Base-by-base conservation (phyloP, 2,329 filamentous ascomycete genomes). In the Scytalidium lignicola region DNA sequence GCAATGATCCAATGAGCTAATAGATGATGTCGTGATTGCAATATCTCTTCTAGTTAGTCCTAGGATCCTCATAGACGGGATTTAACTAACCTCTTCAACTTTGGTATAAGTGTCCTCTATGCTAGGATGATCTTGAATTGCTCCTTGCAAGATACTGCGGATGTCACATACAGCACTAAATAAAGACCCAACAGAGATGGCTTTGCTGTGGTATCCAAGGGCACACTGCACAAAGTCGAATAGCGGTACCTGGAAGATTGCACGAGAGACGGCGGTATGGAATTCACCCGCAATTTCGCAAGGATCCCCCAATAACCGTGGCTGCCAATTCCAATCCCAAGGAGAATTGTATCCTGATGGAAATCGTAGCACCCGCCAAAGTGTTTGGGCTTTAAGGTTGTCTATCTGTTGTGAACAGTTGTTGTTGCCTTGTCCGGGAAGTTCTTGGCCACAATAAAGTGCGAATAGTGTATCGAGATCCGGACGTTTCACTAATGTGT, bases 181-280 rank as follows among this genome's bases (percentile, higher is more conserved):
- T 46, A 55, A 43, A 46, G 18, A 28, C 21, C 47, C 8, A 18
- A 56, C 15, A 26, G 44, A 52, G 46, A 13, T 41, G 3, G 49
- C 48, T 41, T 54, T 48, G 22, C 26, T 52, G 37, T 26, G 49
- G 44, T 51, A 54, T 44, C 52, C 50, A 46, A 56, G 48, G n/a
- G 54, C 50, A 41, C n/a, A 51, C 22, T 54, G 52, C 23, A 56
- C 46, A 29, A 52, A 56, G 49, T 56, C 54, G 40, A 41, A 49
- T 29, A 54, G 50, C 44, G 48, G 50, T 18, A 48, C 39, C 42
- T 44, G 46, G 41, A 56, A 51, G 43, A 51, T 39, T 19, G 52
- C 54, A 20, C 44, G 46, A 46, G 46, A 56, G 28, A 55, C 50
- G 41, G 48, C 26, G 10, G 43, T 42, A 51, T 54, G 46, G 42